Base-by-base conservation (phyloP, 225 moss, liverwort and hornwort genomes). In the Lunularia cruciata region DNA sequence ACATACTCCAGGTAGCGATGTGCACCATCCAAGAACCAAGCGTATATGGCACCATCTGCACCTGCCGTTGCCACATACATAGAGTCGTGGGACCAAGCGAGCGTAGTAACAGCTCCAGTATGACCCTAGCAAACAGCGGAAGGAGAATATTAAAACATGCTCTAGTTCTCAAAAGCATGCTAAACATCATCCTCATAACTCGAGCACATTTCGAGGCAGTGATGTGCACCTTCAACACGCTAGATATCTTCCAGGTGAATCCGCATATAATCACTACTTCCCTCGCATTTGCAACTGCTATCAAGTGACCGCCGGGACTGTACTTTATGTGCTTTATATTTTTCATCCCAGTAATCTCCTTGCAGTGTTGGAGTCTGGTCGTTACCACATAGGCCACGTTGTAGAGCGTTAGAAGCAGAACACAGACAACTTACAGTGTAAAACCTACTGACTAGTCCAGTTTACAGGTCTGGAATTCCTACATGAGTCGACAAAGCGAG, bases 71-170 rank as follows among this genome's bases (percentile, higher is more conserved):
- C 75, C 58, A 93, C 61, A 68, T 90, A 90, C 15, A 86, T 77
- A 68, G 93, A 93, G 78, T 93, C 86, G 30, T 74, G 57, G 40
- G 88, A 90, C 90, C 93, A 90, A 31, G 88, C 72, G n/a, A 90
- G 26, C 19, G 93, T 84, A n/a, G 68, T 80, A 11, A 93, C 82
- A 26, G 38, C 58, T 69, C 88, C 86, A 65, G 85, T 83, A 75
- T 90, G 92, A 46, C 92, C 90, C 93, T 93, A 68, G 53, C 71
- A 60, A 63, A 42, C 36, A 32, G 49, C 34, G 20, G 23, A 43
- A 2, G 30, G 4, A 16, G 0, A 22, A 0, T 23, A 14, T 64
- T 12, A 64, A 46, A 6, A 5, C 16, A 64, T 27, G 27, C 3
- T 57, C 2, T 13, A 4, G 2, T 57, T 32, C 16, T 12, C 20